Percentiles rank a stretch among this genome's conserved stretches.
These are phyloP conservation scores for Pezicula radicicola DNA, from an alignment of 2,329 filamentous ascomycete species.

Conservation along the genomic window DNA sequence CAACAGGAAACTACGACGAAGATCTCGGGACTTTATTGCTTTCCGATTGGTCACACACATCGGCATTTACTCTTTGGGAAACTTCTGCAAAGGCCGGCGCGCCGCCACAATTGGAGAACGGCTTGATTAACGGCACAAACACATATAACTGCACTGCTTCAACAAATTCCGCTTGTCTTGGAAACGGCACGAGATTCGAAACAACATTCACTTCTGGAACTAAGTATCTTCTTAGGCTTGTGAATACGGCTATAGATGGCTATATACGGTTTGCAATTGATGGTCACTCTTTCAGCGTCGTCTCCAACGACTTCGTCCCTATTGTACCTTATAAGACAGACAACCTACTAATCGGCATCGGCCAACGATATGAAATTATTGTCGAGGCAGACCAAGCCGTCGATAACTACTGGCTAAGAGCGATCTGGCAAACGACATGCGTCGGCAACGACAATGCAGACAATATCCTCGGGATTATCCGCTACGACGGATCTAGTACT, in stretches of 20 bases:
- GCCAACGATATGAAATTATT: slow-evolving; percentile 34
- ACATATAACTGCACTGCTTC: slow-evolving; percentile 3
- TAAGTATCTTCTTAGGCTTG: slow-evolving; percentile 39
- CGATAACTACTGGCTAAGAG: slow-evolving; percentile 54
- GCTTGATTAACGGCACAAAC: slow-evolving; percentile 5
- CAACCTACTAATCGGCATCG: slow-evolving; percentile 38
- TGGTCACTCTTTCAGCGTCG: slow-evolving; percentile 52
- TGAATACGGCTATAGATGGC: slow-evolving; percentile 40
- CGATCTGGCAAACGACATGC: slow-evolving; percentile 50
- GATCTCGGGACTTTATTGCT: slow-evolving; percentile 10
- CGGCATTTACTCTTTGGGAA: slow-evolving; percentile 5
- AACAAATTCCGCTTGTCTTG: too few species aligned
- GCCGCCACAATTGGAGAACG: slow-evolving; percentile 10
- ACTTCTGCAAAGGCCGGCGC: slow-evolving; percentile 2
- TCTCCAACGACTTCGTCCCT: slow-evolving; percentile 52
- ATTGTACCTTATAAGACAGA: slow-evolving; percentile 48
- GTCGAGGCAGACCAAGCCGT: slow-evolving; percentile 35
- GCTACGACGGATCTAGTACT: slow-evolving; percentile 41
- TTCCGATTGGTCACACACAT: slow-evolving; percentile 11
- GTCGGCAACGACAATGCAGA: slow-evolving; percentile 45
- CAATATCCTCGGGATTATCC: slow-evolving; percentile 41
- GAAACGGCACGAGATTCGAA: slow-evolving; percentile 29
- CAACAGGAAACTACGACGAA: slow-evolving; percentile 2
- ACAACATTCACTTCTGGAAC: slow-evolving; percentile 32
- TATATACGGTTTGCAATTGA: slow-evolving; percentile 43